Conservation (phyloP, 129 eudicot genomes). For the Ambrosia trifida region DNA sequence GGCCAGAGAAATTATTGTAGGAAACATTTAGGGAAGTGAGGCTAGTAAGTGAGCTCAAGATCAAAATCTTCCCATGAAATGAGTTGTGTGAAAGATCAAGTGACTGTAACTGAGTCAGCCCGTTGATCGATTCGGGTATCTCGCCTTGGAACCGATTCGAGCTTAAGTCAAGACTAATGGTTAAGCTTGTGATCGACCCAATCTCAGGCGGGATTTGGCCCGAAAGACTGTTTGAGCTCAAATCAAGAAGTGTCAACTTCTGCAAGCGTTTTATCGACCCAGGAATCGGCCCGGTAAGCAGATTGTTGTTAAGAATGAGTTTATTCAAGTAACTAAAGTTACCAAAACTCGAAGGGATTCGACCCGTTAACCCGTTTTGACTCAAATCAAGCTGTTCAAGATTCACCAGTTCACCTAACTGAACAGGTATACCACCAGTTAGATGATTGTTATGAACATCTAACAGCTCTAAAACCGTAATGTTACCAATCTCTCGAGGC, state of each 20-base stretch:
- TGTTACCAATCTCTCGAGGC: conserved; percentile 72
- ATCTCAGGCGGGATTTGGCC: conserved; percentile 78
- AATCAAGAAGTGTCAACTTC: conserved; percentile 86
- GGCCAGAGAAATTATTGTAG: conserved; percentile 86
- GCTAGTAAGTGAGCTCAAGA: conserved; percentile 70
- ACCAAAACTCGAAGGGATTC: conserved; percentile 77
- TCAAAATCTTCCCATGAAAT: conserved; percentile 63
- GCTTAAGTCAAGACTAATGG: conserved; percentile 87
- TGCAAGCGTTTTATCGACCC: conserved; percentile 63
- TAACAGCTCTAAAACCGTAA: conserved; percentile 79
- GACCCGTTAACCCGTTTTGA: conserved; percentile 73
- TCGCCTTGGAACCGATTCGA: conserved; percentile 68
- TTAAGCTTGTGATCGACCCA: conserved; percentile 74
- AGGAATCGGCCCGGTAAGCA: conserved; percentile 68
- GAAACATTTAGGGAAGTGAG: conserved; percentile 82
- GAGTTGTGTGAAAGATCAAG: conserved; percentile 82
- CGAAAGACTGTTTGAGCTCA: conserved; percentile 75
- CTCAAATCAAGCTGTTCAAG: conserved; percentile 96
- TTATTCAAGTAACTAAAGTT: conserved; percentile 88
- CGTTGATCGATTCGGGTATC: conserved; percentile 68
- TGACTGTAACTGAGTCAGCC: conserved; percentile 81
- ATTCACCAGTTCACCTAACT: conserved; percentile 73
- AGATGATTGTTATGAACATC: conserved; percentile 87
- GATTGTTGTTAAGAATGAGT: conserved; percentile 78
- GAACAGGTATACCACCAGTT: conserved; percentile 68